A percentile compares a stretch with the other conserved stretches of the same genome.
Evolutionary conservation across 371 early-diverging fungal species (phyloP).

Genomic region (Mucor plumbeus): DNA sequence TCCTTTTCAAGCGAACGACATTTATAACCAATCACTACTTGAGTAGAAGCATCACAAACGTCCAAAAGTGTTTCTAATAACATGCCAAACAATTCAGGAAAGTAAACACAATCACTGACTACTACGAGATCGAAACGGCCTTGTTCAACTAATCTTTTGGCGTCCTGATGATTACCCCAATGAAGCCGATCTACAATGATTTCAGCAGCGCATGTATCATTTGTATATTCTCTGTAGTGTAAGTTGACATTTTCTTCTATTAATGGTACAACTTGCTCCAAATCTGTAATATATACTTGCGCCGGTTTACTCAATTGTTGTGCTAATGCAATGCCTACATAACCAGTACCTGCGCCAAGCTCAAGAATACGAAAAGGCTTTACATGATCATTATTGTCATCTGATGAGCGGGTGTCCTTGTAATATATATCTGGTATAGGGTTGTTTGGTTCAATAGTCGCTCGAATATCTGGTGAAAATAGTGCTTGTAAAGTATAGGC

Average conservation of each 20-base stretch:
- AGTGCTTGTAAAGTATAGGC: slow-evolving; percentile 52
- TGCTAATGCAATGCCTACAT: slow-evolving; percentile 62
- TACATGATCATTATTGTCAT: background rate
- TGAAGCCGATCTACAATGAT: slow-evolving; percentile 52
- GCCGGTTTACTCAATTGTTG: slow-evolving; percentile 38
- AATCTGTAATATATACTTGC: slow-evolving; percentile 58
- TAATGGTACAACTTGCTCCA: slow-evolving; percentile 59
- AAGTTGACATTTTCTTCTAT: slow-evolving; percentile 52
- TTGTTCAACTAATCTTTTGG: slow-evolving; percentile 25
- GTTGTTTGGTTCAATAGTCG: slow-evolving; percentile 24
- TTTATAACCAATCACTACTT: slow-evolving; percentile 64
- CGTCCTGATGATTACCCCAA: slow-evolving; percentile 59
- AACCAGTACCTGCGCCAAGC: slow-evolving; percentile 65
- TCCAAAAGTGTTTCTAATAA: slow-evolving; percentile 51
- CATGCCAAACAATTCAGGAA: slow-evolving; percentile 60
- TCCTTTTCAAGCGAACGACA: slow-evolving; percentile 63
- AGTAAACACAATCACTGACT: slow-evolving; percentile 64
- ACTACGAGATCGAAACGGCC: slow-evolving; percentile 55
- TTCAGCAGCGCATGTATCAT: slow-evolving; percentile 13
- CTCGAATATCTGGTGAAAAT: slow-evolving; percentile 33
- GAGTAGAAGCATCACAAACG: slow-evolving; percentile 44
- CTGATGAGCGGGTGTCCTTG: background rate
- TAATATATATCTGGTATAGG: slow-evolving; percentile 45
- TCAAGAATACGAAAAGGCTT: slow-evolving; percentile 47
- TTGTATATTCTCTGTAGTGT: slow-evolving; percentile 11